Conservation (phyloP, 2,329 filamentous ascomycete species). For the Sclerotinia nivalis region DNA sequence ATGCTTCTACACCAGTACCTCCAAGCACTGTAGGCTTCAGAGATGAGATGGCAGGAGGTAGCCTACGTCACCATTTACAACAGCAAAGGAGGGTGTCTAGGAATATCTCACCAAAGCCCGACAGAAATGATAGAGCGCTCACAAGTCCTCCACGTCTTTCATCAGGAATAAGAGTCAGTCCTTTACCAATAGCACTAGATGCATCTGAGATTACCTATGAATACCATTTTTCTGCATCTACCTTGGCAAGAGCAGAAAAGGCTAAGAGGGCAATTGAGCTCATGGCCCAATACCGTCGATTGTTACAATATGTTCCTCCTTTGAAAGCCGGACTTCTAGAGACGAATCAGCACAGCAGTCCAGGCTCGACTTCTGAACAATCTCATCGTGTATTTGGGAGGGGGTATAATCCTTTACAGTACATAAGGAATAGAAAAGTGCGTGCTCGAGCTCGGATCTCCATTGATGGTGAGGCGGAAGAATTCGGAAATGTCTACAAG, state of each 20-base stretch:
- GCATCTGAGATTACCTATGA: conserved; percentile 51
- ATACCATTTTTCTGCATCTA: conserved; percentile 75
- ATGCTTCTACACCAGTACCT: conserved; percentile 51
- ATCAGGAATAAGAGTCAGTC: conserved; percentile 47
- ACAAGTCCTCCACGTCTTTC: conserved; percentile 45
- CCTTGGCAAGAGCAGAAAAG: conserved; percentile 78
- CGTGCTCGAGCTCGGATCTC: conserved; percentile 73
- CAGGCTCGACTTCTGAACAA: conserved; percentile 42
- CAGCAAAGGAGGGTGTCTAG: conserved; percentile 66
- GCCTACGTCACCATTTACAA: conserved; percentile 68
- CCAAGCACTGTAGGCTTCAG: conserved; percentile 45
- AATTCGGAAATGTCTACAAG: conserved; percentile 71
- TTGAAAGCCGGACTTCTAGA: conserved; percentile 52
- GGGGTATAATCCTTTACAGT: conserved; percentile 87
- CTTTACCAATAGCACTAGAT: conserved; percentile 53
- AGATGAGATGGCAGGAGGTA: conserved; percentile 52
- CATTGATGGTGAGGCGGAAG: conserved; percentile 72
- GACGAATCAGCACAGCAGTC: conserved; percentile 46
- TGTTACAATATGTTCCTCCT: conserved; percentile 78
- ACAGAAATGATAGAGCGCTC: conserved; percentile 41
- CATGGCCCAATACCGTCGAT: conserved; percentile 76
- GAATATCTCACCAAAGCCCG: conserved; percentile 60
- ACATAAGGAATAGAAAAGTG: conserved; percentile 85
- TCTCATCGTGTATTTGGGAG: conserved; percentile 54
- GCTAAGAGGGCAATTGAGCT: conserved; percentile 85